These are phyloP conservation scores for Salicornia ramosissima DNA, from an alignment of 148 eudicot genomes.

Conservation along the genomic window DNA sequence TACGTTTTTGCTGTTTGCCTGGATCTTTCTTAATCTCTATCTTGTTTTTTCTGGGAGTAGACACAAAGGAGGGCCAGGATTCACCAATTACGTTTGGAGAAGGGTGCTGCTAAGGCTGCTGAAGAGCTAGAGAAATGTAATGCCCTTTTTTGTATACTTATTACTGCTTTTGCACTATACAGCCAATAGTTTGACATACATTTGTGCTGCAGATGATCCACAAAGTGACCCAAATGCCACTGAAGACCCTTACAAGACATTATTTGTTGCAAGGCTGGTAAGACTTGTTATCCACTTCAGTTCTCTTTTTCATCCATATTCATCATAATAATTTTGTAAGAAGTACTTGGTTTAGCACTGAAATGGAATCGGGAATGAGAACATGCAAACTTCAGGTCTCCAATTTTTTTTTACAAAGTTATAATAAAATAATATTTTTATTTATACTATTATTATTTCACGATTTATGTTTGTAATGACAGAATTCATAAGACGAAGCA, in stretches of 20 bases:
- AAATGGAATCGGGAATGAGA: background rate
- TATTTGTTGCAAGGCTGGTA: conserved; percentile 93
- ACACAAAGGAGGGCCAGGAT: conserved; percentile 74
- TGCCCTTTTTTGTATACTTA: background rate
- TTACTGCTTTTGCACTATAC: background rate
- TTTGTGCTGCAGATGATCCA: conserved; percentile 70
- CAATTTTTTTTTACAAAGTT: too few species aligned
- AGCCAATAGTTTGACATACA: background rate
- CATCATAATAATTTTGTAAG: background rate
- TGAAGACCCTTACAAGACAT: conserved; percentile 97
- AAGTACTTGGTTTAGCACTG: background rate
- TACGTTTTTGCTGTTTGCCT: background rate
- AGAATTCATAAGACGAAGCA: too few species aligned
- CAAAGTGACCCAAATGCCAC: conserved; percentile 66
- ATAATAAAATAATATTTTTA: too few species aligned
- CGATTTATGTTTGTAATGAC: too few species aligned
- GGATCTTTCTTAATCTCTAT: background rate
- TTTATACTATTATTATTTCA: too few species aligned
- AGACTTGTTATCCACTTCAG: conserved; percentile 22
- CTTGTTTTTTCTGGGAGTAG: conserved; percentile 26
- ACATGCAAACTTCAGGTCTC: background rate
- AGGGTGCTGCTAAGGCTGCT: conserved; percentile 86
- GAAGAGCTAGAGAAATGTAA: conserved; percentile 96
- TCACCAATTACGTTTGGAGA: conserved; percentile 72
- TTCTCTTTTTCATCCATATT: background rate